A percentile compares a stretch with the other conserved stretches of the same genome.
Evolutionary conservation across 768 basidiomycete genomes (phyloP).

Genomic region (Leccinum variicolor): DNA sequence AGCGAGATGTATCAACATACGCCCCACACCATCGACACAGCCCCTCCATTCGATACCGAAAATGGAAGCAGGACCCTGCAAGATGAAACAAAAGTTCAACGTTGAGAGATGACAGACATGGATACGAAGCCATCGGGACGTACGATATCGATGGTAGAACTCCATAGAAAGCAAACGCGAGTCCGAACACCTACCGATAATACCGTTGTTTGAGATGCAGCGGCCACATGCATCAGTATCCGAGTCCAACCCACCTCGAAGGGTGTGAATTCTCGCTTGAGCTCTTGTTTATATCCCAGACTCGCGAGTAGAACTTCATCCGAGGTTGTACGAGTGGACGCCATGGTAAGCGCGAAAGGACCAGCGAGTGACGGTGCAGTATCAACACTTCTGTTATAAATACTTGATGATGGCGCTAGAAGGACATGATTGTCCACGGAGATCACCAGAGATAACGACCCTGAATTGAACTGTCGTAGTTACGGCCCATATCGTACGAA

Average conservation of each 20-base stretch:
- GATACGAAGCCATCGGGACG: slow-evolving; percentile 19
- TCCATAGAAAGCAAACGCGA: slow-evolving; percentile 68
- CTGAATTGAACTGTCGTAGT: neutral
- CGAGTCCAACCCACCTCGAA: slow-evolving; percentile 21
- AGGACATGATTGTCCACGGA: neutral
- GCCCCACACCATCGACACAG: slow-evolving; percentile 42
- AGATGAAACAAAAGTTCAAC: neutral
- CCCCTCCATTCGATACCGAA: slow-evolving; percentile 46
- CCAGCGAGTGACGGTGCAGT: neutral
- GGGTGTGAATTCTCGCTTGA: slow-evolving; percentile 30
- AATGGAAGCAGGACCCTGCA: slow-evolving; percentile 41
- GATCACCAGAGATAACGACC: neutral
- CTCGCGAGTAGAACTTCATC: slow-evolving; percentile 28
- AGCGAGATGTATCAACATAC: slow-evolving; percentile 15
- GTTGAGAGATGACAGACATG: neutral
- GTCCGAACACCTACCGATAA: slow-evolving; percentile 55
- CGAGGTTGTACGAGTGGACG: neutral
- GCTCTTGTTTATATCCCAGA: slow-evolving; percentile 35
- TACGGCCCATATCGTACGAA: neutral
- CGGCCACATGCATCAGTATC: neutral
- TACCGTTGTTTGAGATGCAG: neutral
- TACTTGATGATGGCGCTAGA: too few relatives aligned
- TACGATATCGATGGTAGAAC: slow-evolving; percentile 60
- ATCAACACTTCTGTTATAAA: neutral
- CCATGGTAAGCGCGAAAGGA: neutral